Conservation (phyloP, 2,329 filamentous ascomycete species). For the Colletotrichum sp. region DNA sequence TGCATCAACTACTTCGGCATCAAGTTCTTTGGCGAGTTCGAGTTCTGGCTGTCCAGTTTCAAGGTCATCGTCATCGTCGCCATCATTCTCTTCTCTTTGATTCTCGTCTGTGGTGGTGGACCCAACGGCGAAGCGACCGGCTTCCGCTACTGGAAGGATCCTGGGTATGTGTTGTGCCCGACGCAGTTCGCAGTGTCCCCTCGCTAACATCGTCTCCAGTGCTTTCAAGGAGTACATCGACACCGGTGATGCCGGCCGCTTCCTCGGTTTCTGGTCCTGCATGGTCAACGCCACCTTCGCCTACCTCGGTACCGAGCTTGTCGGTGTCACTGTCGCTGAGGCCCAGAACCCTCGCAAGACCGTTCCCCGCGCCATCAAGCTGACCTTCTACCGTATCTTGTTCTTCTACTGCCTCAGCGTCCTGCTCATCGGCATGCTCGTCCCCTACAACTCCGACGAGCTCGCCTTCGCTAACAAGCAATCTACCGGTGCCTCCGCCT, state of each 20-base stretch:
- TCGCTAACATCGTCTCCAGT: slow-evolving; percentile 20
- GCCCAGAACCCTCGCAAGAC: slow-evolving; percentile 80
- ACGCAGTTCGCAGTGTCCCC: background rate
- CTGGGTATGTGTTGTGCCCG: slow-evolving; percentile 44
- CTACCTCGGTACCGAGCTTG: slow-evolving; percentile 77
- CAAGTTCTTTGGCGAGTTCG: slow-evolving; percentile 70
- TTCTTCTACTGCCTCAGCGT: slow-evolving; percentile 81
- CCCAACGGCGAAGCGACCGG: slow-evolving; percentile 66
- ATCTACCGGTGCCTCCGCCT: slow-evolving; percentile 61
- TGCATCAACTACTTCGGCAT: slow-evolving; percentile 75
- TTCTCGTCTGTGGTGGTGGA: slow-evolving; percentile 70
- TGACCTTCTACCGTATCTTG: slow-evolving; percentile 83
- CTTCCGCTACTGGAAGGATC: slow-evolving; percentile 70
- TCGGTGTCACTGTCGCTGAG: slow-evolving; percentile 80
- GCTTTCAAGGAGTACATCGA: slow-evolving; percentile 57
- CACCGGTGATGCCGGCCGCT: slow-evolving; percentile 51
- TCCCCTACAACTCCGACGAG: slow-evolving; percentile 70
- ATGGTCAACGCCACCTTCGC: slow-evolving; percentile 82
- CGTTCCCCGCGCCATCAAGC: slow-evolving; percentile 78
- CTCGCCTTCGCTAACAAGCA: slow-evolving; percentile 63
- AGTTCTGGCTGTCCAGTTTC: slow-evolving; percentile 68
- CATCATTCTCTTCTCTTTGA: slow-evolving; percentile 68
- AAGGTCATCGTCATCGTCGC: slow-evolving; percentile 72
- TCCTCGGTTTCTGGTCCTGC: slow-evolving; percentile 71
- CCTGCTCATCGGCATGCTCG: slow-evolving; percentile 76